phyloP scores from a whole-genome alignment of 257 asterid genomes.

The Scutellaria baicalensis region DNA sequence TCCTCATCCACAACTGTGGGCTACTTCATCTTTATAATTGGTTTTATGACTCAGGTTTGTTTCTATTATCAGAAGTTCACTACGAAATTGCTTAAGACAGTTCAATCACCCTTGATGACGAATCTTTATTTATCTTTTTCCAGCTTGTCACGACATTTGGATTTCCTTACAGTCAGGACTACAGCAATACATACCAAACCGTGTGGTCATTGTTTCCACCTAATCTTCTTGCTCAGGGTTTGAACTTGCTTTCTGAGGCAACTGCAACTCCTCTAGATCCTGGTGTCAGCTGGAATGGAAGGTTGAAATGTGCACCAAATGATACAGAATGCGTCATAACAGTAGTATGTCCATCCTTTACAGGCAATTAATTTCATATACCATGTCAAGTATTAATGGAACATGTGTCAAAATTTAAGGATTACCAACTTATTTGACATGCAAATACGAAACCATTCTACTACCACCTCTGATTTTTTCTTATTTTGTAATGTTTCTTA shows the following conservation, averaged over 20 bases:
- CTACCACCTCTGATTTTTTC: constrained; percentile 1
- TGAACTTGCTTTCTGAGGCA: constrained; percentile 71
- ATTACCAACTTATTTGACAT: neutral
- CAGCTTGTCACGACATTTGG: constrained; percentile 88
- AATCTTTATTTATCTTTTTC: constrained; percentile 17
- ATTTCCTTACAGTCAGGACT: constrained; percentile 59
- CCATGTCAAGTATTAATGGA: constrained; percentile 6
- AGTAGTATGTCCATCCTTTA: constrained; percentile 39
- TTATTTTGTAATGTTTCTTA: constrained; percentile 8
- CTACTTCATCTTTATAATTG: constrained; percentile 59
- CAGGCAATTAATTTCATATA: neutral
- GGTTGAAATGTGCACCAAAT: constrained; percentile 66
- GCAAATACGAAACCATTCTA: neutral
- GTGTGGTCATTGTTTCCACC: constrained; percentile 97
- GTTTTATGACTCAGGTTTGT: constrained; percentile 79
- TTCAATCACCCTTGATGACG: constrained; percentile 8
- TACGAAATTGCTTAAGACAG: constrained; percentile 10
- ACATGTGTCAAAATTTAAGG: neutral
- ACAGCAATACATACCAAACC: constrained; percentile 34
- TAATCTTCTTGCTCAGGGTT: constrained; percentile 78
- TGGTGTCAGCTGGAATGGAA: constrained; percentile 86
- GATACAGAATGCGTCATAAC: constrained; percentile 73
- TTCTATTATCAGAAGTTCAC: neutral
- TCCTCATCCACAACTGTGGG: constrained; percentile 76
- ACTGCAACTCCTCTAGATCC: constrained; percentile 89